Base-by-base conservation (phyloP, 1,284 basidiomycete species). In the Leccinum pachyderme region DNA sequence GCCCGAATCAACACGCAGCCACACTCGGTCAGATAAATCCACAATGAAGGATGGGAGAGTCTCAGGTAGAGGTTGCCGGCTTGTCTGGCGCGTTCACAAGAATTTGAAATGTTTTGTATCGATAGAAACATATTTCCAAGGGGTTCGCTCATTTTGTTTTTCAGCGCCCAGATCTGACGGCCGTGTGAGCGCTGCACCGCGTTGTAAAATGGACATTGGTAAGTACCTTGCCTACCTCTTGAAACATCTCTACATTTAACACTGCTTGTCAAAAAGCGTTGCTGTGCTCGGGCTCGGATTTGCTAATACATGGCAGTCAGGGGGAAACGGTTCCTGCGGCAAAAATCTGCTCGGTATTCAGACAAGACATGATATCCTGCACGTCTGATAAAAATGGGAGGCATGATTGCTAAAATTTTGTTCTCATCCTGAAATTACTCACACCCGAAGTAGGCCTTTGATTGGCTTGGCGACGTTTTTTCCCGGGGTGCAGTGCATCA, bases 21-120 rank as follows among this genome's bases (percentile, higher is more conserved):
- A 22, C 85, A 91, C 9, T 73, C 85, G 31, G 74, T 79, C 54
- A 81, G 82, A 78, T 79, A 54, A 90, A 89, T 68, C 81, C 83
- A 0, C 35, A 37, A 37, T 87, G 81, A 75, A 74, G 79, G n/a
- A 84, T 54, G 81, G 81, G 7, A 74, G 7, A 74, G 72, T 8
- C 62, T 83, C 50, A 64, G 79, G 32, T 82, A 83, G 63, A 85
- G 83, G 22, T 11, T 27, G 28, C 4, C n/a, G 2, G 18, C 13
- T 49, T 24, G 5, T 6, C 35, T n/a, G n/a, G 25, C 25, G 15
- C 43, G 25, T n/a, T 45, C 43, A n/a, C 44, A 18, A 45, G 15
- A 22, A 50, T 47, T 59, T 44, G 18, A 32, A 55, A 47, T 41
- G 28, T 37, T 37, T 37, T 9, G 8, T n/a, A 25, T 12, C 4